Evolutionary conservation across 257 asterid genomes (phyloP), one percentile per base, ranked within the genome.

Genomic region (Knoxia roxburghii): DNA sequence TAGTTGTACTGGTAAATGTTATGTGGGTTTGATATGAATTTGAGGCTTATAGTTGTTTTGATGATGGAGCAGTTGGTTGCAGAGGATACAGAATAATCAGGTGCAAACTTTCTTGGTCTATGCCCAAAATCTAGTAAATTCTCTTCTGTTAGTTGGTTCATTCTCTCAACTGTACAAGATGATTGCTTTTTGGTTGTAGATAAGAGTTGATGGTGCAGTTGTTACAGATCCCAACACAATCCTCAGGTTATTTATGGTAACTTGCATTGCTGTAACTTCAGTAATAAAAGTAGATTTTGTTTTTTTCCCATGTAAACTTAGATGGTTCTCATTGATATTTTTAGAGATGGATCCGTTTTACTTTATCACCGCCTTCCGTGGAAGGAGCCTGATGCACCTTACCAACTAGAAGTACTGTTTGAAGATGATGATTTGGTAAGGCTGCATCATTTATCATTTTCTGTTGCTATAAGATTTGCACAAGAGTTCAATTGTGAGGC

Each of bases 381-480:
- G 97, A 81, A 77, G 80, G 99, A 93, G 79, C 99, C 96, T 21
- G 89, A 90, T 73, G 95, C 96, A 24, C 97, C 99, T 4, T 74
- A 82, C 84, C 67, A 72, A 78, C 79, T 93, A 71, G 83, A 85
- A 73, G 78, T 86, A 68, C 73, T 90, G 18, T 80, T 82, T 55
- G 96, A 93, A 76, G 99, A 90, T 75, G 70, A 77, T 67, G 80
- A 90, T 71, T 68, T 93, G 96, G 98, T 93, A 81, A 73, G 49
- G 39, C 45, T 39, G 17, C 14, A 4, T 32, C 33, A 41, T 43
- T 29, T 21, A n/a, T 24, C 43, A 17, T 9, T 37, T 37, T 37
- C 41, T 37, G n/a, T n/a, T n/a, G n/a, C n/a, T n/a, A n/a, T 53
- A 15, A 15, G 55, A 43, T 35, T 40, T 48, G 41, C 20, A 7